Conservation (phyloP, 164 flowering plant species). For the Euptelea pleiosperma region DNA sequence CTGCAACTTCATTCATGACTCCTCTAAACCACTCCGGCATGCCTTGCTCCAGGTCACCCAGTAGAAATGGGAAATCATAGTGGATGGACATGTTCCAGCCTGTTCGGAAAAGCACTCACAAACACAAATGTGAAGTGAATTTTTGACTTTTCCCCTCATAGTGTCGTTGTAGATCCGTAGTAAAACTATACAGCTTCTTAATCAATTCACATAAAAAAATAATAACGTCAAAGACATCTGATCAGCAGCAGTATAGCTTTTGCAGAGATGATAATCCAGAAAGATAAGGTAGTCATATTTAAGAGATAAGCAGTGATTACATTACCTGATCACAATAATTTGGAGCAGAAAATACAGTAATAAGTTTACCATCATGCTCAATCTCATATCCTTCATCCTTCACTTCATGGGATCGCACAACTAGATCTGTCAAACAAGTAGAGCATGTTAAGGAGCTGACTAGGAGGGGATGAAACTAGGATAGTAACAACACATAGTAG, state of each 20-base stretch:
- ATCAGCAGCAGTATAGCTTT: no score
- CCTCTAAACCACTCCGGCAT: background rate
- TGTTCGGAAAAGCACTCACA: background rate
- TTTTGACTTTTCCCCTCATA: no score
- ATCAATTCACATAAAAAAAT: background rate
- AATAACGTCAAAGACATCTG: no score
- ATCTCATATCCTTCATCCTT: slow-evolving; percentile 98
- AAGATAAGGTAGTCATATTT: background rate
- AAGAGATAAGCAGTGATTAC: background rate
- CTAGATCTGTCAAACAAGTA: slow-evolving; percentile 50
- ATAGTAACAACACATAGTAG: background rate
- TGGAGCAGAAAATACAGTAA: slow-evolving; percentile 98
- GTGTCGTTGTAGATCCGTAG: background rate
- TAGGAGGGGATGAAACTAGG: background rate
- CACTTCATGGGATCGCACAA: slow-evolving; percentile 95
- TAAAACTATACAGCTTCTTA: background rate
- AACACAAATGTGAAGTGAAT: background rate
- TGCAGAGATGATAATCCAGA: background rate
- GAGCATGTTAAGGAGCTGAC: slow-evolving; percentile 5
- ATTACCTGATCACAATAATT: slow-evolving; percentile 99
- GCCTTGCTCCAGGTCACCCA: background rate
- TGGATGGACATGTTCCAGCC: no score
- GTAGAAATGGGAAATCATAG: background rate
- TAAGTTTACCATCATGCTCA: slow-evolving; percentile 93
- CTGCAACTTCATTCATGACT: background rate